A percentile compares a stretch with the other conserved stretches of the same genome.
Evolutionary conservation across 805 yeast genomes (phyloP).

Genomic region (Candida andamanensis): DNA sequence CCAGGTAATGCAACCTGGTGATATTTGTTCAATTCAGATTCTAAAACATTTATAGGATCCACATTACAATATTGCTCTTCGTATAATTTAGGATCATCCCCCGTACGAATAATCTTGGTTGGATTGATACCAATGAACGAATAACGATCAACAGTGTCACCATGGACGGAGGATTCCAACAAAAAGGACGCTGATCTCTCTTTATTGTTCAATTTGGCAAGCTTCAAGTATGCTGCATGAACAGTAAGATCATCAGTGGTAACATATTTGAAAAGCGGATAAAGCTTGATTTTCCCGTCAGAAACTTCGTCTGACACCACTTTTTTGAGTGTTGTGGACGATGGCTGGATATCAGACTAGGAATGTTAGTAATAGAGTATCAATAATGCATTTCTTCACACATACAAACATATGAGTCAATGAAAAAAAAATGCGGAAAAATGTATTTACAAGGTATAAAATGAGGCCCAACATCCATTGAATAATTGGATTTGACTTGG

Average conservation of each 20-base stretch:
- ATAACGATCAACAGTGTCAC: slow-evolving; percentile 84
- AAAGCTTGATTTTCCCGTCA: slow-evolving; percentile 50
- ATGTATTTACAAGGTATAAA: slow-evolving; percentile 1
- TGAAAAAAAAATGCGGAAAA: slow-evolving; percentile 1
- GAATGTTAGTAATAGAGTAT: slow-evolving; percentile 19
- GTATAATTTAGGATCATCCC: slow-evolving; percentile 46
- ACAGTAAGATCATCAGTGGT: slow-evolving; percentile 80
- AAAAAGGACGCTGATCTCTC: slow-evolving; percentile 65
- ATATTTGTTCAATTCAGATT: slow-evolving; percentile 61
- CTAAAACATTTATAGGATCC: slow-evolving; percentile 77
- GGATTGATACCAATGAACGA: slow-evolving; percentile 90
- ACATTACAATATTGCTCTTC: slow-evolving; percentile 39
- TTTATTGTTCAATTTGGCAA: slow-evolving; percentile 57
- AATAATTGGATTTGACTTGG: too few species aligned
- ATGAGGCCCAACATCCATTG: too few species aligned
- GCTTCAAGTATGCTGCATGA: slow-evolving; percentile 81
- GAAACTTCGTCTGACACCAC: slow-evolving; percentile 17
- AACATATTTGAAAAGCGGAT: slow-evolving; percentile 73
- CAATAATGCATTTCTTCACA: slow-evolving; percentile 4
- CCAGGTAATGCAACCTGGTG: slow-evolving; percentile 78
- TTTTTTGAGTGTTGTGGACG: slow-evolving; percentile 23
- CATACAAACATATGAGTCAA: slow-evolving; percentile 19
- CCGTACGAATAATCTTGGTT: slow-evolving; percentile 75
- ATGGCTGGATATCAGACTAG: slow-evolving; percentile 29
- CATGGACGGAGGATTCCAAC: slow-evolving; percentile 84